These are phyloP conservation scores for Nemania serpens DNA, from an alignment of 2,329 filamentous ascomycete species.

Conservation along the genomic window DNA sequence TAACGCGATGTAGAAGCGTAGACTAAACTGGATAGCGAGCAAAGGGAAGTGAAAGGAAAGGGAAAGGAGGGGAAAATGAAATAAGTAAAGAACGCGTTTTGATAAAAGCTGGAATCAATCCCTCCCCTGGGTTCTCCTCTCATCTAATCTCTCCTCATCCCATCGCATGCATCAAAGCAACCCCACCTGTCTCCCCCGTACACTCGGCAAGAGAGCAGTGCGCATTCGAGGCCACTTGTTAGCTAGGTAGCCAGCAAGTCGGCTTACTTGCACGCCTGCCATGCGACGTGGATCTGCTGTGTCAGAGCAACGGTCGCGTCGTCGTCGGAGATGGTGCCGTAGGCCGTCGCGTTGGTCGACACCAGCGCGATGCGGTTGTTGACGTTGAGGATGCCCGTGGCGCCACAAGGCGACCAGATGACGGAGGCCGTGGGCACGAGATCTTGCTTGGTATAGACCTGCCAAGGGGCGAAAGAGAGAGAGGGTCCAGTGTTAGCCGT, in stretches of 20 bases:
- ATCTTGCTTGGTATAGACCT: slow-evolving; percentile 55
- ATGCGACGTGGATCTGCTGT: slow-evolving; percentile 50
- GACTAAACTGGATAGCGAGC: too few relatives aligned
- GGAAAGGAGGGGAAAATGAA: too few relatives aligned
- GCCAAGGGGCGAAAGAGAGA: slow-evolving; percentile 10
- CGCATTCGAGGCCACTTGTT: too few relatives aligned
- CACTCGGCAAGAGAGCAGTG: too few relatives aligned
- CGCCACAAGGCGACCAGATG: slow-evolving; percentile 53
- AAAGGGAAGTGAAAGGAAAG: too few relatives aligned
- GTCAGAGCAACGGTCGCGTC: slow-evolving; percentile 51
- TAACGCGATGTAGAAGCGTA: too few relatives aligned
- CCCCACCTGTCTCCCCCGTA: too few relatives aligned
- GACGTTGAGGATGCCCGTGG: slow-evolving; percentile 52
- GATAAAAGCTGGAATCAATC: too few relatives aligned
- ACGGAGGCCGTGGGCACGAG: slow-evolving; percentile 49
- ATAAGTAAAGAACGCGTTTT: too few relatives aligned
- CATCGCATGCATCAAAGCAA: too few relatives aligned
- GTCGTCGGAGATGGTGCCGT: slow-evolving; percentile 50
- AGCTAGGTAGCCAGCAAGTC: background rate
- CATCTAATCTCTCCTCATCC: too few relatives aligned
- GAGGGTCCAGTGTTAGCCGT: slow-evolving; percentile 6
- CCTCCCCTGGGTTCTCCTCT: too few relatives aligned
- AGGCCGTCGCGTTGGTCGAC: slow-evolving; percentile 44
- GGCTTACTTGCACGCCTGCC: slow-evolving; percentile 42
- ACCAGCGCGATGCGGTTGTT: slow-evolving; percentile 52